Conservation (phyloP, 1,139 yeast genomes). For the Scheffersomyces illinoinensis region DNA sequence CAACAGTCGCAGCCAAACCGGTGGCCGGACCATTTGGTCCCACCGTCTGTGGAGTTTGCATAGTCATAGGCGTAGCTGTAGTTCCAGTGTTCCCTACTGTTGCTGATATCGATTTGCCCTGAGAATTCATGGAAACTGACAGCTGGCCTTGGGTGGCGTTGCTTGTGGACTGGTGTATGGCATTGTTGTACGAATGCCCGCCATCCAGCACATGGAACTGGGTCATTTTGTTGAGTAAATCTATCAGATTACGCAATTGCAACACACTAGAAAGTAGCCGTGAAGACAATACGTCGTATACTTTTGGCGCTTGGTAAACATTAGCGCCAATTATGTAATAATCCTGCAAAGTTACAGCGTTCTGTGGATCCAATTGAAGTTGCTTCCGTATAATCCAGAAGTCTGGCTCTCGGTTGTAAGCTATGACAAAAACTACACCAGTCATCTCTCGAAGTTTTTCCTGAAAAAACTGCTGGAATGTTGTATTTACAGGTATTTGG, state of each 20-base stretch:
- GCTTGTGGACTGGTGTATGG: constrained; percentile 8
- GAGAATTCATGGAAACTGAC: background rate
- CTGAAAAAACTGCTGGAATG: constrained; percentile 33
- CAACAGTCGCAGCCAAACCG: constrained; percentile 9
- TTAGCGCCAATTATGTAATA: constrained; percentile 91
- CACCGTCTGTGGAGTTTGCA: constrained; percentile 23
- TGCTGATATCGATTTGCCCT: background rate
- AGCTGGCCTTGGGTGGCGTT: constrained; percentile 3
- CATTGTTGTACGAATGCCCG: constrained; percentile 30
- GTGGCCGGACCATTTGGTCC: constrained; percentile 14
- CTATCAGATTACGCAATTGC: constrained; percentile 38
- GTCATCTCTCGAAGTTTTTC: constrained; percentile 71
- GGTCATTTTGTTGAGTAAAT: constrained; percentile 35
- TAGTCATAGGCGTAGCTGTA: constrained; percentile 18
- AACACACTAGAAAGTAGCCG: constrained; percentile 39
- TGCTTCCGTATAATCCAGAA: constrained; percentile 91
- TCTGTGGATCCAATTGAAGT: constrained; percentile 53
- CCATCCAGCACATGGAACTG: constrained; percentile 39
- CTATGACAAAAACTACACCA: constrained; percentile 83
- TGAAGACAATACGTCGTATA: constrained; percentile 41
- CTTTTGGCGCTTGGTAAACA: constrained; percentile 83
- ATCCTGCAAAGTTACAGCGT: constrained; percentile 58
- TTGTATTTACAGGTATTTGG: constrained; percentile 38
- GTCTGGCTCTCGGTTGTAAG: constrained; percentile 80
- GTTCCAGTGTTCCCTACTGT: constrained; percentile 4